Percentiles rank a stretch among this genome's conserved stretches.
Conservation (phyloP, 306 rosid species). For the Rosa multiflora region DNA sequence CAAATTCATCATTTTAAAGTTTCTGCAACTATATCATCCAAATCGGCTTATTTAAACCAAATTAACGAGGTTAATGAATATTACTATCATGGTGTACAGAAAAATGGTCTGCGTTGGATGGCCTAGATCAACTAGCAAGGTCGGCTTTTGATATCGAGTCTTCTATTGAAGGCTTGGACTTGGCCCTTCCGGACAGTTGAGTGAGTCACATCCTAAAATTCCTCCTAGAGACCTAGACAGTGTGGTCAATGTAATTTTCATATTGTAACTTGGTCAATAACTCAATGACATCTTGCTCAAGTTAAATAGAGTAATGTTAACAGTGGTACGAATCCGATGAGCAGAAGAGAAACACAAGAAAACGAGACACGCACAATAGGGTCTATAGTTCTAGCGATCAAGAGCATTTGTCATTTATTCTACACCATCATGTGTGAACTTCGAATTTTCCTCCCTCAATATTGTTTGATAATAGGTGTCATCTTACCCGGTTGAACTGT, state of each 20-base stretch:
- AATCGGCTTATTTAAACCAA: not conserved
- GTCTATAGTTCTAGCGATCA: not conserved
- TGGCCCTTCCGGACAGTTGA: not conserved
- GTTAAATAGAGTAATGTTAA: too few species aligned
- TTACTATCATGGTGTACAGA: not conserved
- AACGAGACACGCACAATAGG: not conserved
- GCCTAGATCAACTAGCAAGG: not conserved
- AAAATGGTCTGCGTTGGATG: constrained; percentile 4
- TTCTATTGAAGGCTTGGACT: not conserved
- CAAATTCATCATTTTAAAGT: not conserved
- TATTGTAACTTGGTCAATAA: not conserved
- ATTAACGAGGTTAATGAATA: not conserved
- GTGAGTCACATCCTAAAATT: not conserved
- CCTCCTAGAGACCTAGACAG: too few species aligned
- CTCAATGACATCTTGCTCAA: not conserved
- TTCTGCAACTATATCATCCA: not conserved
- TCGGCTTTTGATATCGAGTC: not conserved
- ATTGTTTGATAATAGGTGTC: not conserved
- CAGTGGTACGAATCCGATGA: not conserved
- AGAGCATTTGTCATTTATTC: not conserved
- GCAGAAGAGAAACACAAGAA: not conserved
- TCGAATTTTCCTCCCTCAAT: not conserved
- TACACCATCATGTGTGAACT: not conserved
- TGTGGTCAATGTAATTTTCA: not conserved
- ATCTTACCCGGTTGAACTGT: not conserved